phyloP scores from a whole-genome alignment of 768 basidiomycete species.

The Favolaschia claudopus region DNA sequence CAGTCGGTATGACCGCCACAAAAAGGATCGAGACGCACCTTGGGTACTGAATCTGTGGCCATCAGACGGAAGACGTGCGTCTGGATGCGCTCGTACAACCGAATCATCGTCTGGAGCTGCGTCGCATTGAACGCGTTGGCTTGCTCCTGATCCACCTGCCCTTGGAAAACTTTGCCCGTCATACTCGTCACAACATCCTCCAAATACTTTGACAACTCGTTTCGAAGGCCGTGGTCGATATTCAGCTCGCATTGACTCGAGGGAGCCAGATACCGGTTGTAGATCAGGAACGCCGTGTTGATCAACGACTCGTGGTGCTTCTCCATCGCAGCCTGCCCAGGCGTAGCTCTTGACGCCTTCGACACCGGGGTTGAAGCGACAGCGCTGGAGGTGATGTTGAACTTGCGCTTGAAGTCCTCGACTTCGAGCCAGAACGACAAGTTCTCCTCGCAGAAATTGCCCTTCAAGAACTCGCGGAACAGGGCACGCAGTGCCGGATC shows the following conservation, averaged over 20 bases:
- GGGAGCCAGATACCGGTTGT: constrained; percentile 94
- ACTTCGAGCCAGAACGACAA: constrained; percentile 97
- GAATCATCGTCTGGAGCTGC: constrained; percentile 92
- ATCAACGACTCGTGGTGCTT: constrained; percentile 95
- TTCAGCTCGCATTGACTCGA: constrained; percentile 96
- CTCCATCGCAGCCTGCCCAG: constrained; percentile 92
- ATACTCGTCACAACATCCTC: constrained; percentile 85
- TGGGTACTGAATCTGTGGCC: constrained; percentile 99
- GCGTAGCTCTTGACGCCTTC: constrained; percentile 55
- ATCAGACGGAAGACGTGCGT: constrained; percentile 96
- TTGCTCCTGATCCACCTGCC: constrained; percentile 83
- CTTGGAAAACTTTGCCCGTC: constrained; percentile 80
- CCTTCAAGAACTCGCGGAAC: constrained; percentile 93
- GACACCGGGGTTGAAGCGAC: constrained; percentile 59
- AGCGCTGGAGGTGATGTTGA: constrained; percentile 94
- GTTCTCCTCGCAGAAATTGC: constrained; percentile 99
- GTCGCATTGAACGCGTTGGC: constrained; percentile 90
- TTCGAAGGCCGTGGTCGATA: constrained; percentile 96
- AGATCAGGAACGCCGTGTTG: constrained; percentile 92
- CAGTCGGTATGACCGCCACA: constrained; percentile 14
- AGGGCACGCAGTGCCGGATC: constrained; percentile 87
- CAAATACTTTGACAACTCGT: constrained; percentile 92
- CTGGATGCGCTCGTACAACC: constrained; percentile 95
- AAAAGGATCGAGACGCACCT: constrained; percentile 55
- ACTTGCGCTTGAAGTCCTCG: constrained; percentile 95